Conservation (phyloP, 2,329 filamentous ascomycete species). For the Cladosporium halotolerans region DNA sequence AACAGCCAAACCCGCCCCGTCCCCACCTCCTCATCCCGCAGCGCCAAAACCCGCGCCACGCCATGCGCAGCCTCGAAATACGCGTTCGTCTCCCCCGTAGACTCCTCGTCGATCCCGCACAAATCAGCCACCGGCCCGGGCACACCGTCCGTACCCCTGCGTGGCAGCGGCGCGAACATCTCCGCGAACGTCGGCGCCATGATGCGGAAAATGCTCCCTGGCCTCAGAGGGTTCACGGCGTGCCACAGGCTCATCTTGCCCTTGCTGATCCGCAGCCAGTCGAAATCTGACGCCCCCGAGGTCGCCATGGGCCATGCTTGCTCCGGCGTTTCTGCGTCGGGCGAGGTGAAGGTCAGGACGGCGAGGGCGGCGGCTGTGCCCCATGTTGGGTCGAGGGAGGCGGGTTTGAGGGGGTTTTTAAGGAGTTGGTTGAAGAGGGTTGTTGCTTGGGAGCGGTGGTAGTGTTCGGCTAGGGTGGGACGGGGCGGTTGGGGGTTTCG, state of each 20-base stretch:
- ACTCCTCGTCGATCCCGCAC: not conserved
- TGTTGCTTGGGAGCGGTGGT: not conserved
- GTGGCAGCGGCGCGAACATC: not conserved
- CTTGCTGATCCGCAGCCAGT: not conserved
- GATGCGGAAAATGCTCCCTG: not conserved
- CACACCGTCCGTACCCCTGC: not conserved
- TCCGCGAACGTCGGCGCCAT: not conserved
- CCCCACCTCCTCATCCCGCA: not conserved
- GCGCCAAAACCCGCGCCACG: not conserved
- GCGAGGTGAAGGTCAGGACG: not conserved
- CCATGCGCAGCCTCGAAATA: not conserved
- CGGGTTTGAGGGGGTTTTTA: not conserved
- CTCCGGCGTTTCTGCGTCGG: not conserved
- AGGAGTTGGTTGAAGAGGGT: not conserved
- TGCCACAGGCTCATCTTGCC: not conserved
- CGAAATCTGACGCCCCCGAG: not conserved
- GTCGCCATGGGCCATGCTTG: not conserved
- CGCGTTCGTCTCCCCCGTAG: not conserved
- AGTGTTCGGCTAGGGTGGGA: not conserved
- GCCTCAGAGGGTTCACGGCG: not conserved
- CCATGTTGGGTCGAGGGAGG: not conserved
- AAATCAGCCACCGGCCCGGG: not conserved
- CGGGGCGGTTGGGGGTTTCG: not conserved
- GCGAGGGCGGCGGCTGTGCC: not conserved
- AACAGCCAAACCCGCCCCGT: not conserved